phyloP scores from a whole-genome alignment of 2,329 filamentous ascomycete genomes.

The Neospermospora avenae region DNA sequence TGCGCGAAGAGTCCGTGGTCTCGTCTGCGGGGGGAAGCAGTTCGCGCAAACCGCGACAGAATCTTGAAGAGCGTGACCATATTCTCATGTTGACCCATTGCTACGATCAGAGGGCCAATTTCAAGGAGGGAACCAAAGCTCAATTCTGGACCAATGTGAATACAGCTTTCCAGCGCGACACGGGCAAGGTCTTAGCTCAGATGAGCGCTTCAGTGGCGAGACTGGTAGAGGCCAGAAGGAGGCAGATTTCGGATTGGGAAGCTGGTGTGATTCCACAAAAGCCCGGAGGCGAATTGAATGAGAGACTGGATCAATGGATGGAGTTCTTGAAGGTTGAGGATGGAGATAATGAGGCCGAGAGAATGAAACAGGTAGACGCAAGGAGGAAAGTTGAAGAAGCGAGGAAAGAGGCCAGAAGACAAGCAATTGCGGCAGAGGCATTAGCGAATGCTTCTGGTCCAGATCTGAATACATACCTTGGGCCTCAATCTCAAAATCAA shows the following conservation, averaged over 20 bases:
- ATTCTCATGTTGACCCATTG: conserved; percentile 34
- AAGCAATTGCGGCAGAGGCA: conserved; percentile 32
- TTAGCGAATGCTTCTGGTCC: conserved; percentile 18
- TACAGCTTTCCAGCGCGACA: conserved; percentile 31
- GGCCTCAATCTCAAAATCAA: conserved; percentile 9
- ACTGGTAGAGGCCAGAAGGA: conserved; percentile 32
- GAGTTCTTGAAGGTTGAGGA: conserved; percentile 35
- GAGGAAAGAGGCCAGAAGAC: conserved; percentile 33
- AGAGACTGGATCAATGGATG: conserved; percentile 34
- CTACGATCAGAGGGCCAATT: conserved; percentile 31
- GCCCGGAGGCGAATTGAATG: conserved; percentile 33
- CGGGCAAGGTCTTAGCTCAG: conserved; percentile 34
- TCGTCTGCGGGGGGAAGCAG: conserved; percentile 28
- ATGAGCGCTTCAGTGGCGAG: conserved; percentile 36
- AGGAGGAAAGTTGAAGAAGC: conserved; percentile 33
- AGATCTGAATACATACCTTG: conserved; percentile 16
- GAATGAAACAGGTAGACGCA: conserved; percentile 35
- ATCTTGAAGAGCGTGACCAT: conserved; percentile 35
- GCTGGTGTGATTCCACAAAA: conserved; percentile 32
- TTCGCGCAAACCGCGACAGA: conserved; percentile 35
- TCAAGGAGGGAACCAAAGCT: conserved; percentile 35
- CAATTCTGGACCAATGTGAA: conserved; percentile 35
- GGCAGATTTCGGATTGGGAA: conserved; percentile 35
- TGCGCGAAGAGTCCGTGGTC: conserved; percentile 32
- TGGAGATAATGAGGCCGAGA: conserved; percentile 33